Evolutionary conservation across 78 protist genomes (phyloP).

Genomic region (Tieghemostelium lacteum): DNA sequence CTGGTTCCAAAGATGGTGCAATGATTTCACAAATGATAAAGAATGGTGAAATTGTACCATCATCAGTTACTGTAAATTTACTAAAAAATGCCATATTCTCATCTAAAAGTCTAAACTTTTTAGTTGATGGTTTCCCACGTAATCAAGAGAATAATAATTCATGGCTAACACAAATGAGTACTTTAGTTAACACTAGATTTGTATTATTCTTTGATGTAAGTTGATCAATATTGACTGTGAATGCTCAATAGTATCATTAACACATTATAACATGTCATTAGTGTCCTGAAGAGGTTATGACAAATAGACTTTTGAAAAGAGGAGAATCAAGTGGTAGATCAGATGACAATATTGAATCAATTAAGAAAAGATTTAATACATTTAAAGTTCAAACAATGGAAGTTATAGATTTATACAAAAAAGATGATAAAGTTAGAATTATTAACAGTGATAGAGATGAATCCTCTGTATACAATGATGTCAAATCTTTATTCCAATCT

Average conservation of each 20-base stretch:
- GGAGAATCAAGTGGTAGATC: constrained; percentile 82
- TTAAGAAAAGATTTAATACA: constrained; percentile 81
- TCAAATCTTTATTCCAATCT: constrained; percentile 11
- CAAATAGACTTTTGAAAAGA: constrained; percentile 68
- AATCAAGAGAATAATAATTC: constrained; percentile 77
- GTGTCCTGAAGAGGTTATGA: constrained; percentile 84
- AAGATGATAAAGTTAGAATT: constrained; percentile 26
- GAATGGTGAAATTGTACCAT: constrained; percentile 87
- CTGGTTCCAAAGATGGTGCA: constrained; percentile 81
- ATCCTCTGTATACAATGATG: constrained; percentile 23
- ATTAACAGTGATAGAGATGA: constrained; percentile 45
- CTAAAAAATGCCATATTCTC: constrained; percentile 63
- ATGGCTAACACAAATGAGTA: constrained; percentile 65
- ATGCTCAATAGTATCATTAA: too few species aligned
- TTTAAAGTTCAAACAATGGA: constrained; percentile 58
- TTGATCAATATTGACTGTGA: too few species aligned
- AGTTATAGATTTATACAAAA: constrained; percentile 62
- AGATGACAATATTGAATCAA: constrained; percentile 82
- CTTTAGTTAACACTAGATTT: constrained; percentile 61
- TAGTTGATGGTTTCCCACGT: constrained; percentile 93
- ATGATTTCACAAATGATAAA: constrained; percentile 83
- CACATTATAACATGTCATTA: not conserved
- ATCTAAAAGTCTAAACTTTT: constrained; percentile 46
- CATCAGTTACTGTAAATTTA: constrained; percentile 88
- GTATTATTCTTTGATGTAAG: constrained; percentile 82